Percentiles rank a stretch among this genome's conserved stretches.
Evolutionary conservation across 306 rosid species (phyloP).

Genomic region (Vigna reflexopilosa): DNA sequence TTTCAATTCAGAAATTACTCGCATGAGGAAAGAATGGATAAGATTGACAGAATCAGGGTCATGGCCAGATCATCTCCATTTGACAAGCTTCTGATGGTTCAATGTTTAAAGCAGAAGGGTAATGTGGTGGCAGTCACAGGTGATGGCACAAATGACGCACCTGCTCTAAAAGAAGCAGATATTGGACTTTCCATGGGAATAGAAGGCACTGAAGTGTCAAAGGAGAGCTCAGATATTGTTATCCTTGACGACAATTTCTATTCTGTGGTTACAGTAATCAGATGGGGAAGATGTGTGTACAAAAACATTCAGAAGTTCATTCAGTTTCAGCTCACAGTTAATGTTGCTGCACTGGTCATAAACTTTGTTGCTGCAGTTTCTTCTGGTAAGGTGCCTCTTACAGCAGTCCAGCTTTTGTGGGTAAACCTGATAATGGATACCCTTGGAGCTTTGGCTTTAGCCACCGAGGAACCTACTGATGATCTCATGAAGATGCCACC

Average conservation of each 20-base stretch:
- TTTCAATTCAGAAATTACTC: conserved; percentile 3
- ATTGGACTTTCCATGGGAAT: conserved; percentile 22
- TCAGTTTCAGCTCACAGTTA: conserved; percentile 15
- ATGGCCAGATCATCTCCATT: conserved; percentile 17
- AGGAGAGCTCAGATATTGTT: conserved; percentile 4
- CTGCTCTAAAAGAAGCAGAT: conserved; percentile 3
- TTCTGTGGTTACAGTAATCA: neutral
- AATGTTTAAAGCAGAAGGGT: conserved; percentile 21
- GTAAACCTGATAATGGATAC: neutral
- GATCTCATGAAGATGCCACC: no score
- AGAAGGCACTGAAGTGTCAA: conserved; percentile 10
- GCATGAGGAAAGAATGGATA: conserved; percentile 2
- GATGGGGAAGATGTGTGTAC: neutral
- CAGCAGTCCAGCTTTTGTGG: conserved; percentile 4
- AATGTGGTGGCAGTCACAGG: conserved; percentile 24
- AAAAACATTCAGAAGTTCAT: neutral
- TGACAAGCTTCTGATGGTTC: conserved; percentile 18
- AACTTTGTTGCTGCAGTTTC: conserved; percentile 11
- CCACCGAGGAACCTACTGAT: no score
- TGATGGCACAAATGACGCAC: conserved; percentile 19
- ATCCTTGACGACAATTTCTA: neutral
- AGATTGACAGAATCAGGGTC: conserved; percentile 1
- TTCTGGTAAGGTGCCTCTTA: neutral
- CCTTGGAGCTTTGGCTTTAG: neutral
- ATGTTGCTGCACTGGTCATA: conserved; percentile 2